phyloP scores from a whole-genome alignment of 345 rosid species.

The Cardamine occulta region DNA sequence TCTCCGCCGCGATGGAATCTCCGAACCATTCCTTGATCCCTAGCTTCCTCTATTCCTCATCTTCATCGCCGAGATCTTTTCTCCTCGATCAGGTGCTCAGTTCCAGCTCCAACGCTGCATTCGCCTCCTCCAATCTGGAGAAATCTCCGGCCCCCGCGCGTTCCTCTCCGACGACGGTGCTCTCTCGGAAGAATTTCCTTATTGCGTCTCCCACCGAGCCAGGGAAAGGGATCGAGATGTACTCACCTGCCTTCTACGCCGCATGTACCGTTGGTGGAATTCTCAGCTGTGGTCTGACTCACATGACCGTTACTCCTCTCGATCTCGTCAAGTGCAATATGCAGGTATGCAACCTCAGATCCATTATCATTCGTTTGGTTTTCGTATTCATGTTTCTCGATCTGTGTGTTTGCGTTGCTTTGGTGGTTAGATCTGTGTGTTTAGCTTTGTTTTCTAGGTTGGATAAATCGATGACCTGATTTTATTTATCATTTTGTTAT shows the following conservation, averaged over 20 bases:
- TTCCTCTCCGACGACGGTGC: constrained; percentile 38
- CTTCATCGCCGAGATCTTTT: constrained; percentile 47
- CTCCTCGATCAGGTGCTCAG: constrained; percentile 46
- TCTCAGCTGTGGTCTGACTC: constrained; percentile 95
- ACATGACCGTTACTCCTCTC: constrained; percentile 94
- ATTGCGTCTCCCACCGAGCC: constrained; percentile 75
- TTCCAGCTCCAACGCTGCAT: constrained; percentile 40
- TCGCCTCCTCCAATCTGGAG: constrained; percentile 41
- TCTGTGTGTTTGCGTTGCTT: constrained; percentile 5
- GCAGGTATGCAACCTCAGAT: constrained; percentile 62
- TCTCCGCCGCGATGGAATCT: constrained; percentile 57
- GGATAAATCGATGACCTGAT: constrained; percentile 3
- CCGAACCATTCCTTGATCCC: constrained; percentile 63
- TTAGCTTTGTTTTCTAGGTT: constrained; percentile 11
- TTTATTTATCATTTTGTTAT: not conserved
- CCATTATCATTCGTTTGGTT: not conserved
- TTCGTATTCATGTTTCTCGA: not conserved
- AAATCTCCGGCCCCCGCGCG: constrained; percentile 36
- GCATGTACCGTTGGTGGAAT: constrained; percentile 91
- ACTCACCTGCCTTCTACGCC: constrained; percentile 86
- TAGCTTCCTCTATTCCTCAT: constrained; percentile 61
- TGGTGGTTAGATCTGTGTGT: constrained; percentile 30
- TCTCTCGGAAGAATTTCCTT: constrained; percentile 36
- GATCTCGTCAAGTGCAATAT: constrained; percentile 99
- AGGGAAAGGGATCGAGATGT: constrained; percentile 75